Conservation (phyloP, 2,329 filamentous ascomycete species). For the Aspergillus unguis region DNA sequence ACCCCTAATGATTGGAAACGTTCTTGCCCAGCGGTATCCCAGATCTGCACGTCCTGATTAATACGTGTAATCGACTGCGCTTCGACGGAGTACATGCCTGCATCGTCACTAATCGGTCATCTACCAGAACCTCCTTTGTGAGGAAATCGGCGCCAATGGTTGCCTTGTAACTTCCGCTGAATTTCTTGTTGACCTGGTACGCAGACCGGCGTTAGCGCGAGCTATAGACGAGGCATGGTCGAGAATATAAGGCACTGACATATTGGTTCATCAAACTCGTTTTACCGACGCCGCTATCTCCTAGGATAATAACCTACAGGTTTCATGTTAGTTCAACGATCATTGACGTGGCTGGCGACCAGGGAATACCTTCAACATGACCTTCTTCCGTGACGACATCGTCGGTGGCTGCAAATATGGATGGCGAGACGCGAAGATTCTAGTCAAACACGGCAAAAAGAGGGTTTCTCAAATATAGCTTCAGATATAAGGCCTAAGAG, state of each 20-base stretch:
- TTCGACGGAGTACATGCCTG: constrained; percentile 60
- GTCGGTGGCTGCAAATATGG: constrained; percentile 9
- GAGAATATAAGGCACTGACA: constrained; percentile 57
- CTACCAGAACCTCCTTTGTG: constrained; percentile 94
- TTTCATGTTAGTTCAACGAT: constrained; percentile 4
- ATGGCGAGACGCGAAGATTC: no score
- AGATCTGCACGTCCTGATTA: constrained; percentile 60
- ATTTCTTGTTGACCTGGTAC: constrained; percentile 96
- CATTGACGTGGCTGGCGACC: neutral
- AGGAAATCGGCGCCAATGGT: constrained; percentile 98
- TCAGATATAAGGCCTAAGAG: no score
- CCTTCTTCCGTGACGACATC: constrained; percentile 85
- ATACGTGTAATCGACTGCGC: neutral
- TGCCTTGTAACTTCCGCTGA: constrained; percentile 98
- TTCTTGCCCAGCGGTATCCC: constrained; percentile 97
- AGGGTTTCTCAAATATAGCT: no score
- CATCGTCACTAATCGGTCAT: constrained; percentile 97
- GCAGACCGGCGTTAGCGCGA: constrained; percentile 16
- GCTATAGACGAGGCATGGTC: neutral
- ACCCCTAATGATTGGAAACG: constrained; percentile 96
- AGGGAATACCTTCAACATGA: constrained; percentile 71
- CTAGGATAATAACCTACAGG: constrained; percentile 90
- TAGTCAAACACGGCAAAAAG: no score
- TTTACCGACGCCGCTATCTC: constrained; percentile 98
- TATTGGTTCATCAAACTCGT: constrained; percentile 99